These are phyloP conservation scores for Exophiala dermatitidis DNA, from an alignment of 2,329 filamentous ascomycete species.

Conservation along the genomic window DNA sequence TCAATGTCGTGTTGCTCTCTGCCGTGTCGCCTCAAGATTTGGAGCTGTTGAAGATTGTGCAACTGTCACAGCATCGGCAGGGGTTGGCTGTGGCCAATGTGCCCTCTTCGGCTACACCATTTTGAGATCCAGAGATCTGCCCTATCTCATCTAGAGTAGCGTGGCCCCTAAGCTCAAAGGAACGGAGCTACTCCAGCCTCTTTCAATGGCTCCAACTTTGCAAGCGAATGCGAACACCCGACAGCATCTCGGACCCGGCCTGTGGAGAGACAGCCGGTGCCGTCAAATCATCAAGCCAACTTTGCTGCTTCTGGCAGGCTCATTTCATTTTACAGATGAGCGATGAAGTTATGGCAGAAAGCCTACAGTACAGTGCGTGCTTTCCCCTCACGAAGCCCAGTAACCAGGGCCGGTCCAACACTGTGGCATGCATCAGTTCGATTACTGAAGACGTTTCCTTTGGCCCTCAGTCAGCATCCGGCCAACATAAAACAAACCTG, in stretches of 20 bases:
- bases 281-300: constrained; percentile 8
- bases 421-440: background rate
- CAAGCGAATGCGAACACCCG: background rate
- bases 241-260: too few relatives aligned
- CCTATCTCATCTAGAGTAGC: constrained; percentile 7
- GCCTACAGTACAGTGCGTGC: background rate
- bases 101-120: constrained; percentile 6
- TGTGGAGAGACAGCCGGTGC: background rate
- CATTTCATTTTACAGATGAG: background rate
- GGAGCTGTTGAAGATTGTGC: constrained; percentile 10
- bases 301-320: constrained; percentile 8
- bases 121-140: constrained; percentile 21
- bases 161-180: constrained; percentile 1
- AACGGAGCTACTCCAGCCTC: constrained; percentile 6
- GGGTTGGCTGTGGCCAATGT: background rate
- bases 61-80: constrained; percentile 10
- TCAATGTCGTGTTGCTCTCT: constrained; percentile 2
- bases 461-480: background rate
- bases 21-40: constrained; percentile 8
- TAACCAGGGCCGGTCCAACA: background rate
- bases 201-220: constrained; percentile 12
- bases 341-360: background rate
- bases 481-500: background rate
- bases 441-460: background rate
- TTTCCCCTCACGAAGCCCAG: background rate